These are phyloP conservation scores for Gaeumannomyces sp. DNA, from an alignment of 2,329 filamentous ascomycete species.

Conservation along the genomic window DNA sequence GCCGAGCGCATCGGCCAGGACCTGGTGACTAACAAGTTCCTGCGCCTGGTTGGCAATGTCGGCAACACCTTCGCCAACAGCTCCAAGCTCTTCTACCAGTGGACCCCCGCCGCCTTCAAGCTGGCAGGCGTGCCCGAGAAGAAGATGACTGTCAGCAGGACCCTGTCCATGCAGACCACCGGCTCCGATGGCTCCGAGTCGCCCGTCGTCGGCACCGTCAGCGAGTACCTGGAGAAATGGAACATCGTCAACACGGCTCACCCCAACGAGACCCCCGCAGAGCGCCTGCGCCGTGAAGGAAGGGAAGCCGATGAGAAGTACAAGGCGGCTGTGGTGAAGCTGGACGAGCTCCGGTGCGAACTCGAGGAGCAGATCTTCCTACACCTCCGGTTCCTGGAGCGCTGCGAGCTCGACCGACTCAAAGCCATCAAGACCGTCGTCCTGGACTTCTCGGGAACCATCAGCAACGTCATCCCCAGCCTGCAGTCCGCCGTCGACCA, in stretches of 20 bases:
- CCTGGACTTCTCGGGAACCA: slow-evolving; percentile 91
- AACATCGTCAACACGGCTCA: slow-evolving; percentile 84
- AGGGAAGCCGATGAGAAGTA: slow-evolving; percentile 89
- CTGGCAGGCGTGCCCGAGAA: slow-evolving; percentile 83
- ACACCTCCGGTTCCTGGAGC: slow-evolving; percentile 92
- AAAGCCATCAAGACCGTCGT: slow-evolving; percentile 98
- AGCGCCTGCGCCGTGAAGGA: slow-evolving; percentile 82
- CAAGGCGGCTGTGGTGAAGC: slow-evolving; percentile 75
- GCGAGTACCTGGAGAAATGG: slow-evolving; percentile 87
- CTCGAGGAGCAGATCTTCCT: slow-evolving; percentile 93
- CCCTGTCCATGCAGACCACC: slow-evolving; percentile 63
- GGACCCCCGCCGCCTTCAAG: slow-evolving; percentile 88
- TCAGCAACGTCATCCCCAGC: slow-evolving; percentile 96
- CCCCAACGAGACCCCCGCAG: slow-evolving; percentile 87
- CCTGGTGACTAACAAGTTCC: slow-evolving; percentile 75
- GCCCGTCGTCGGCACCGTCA: slow-evolving; percentile 73
- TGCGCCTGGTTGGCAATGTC: slow-evolving; percentile 88
- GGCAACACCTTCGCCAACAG: slow-evolving; percentile 96
- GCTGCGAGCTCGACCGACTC: slow-evolving; percentile 89
- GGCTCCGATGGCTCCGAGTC: slow-evolving; percentile 59
- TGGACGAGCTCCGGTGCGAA: slow-evolving; percentile 86
- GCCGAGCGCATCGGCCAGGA: slow-evolving; percentile 95
- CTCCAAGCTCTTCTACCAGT: slow-evolving; percentile 96
- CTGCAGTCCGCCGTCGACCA: slow-evolving; percentile 94
- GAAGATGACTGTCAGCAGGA: slow-evolving; percentile 63